A percentile compares a stretch with the other conserved stretches of the same genome.
Conservation (phyloP, 2,329 filamentous ascomycete genomes). For the Corinectria fuckeliana region DNA sequence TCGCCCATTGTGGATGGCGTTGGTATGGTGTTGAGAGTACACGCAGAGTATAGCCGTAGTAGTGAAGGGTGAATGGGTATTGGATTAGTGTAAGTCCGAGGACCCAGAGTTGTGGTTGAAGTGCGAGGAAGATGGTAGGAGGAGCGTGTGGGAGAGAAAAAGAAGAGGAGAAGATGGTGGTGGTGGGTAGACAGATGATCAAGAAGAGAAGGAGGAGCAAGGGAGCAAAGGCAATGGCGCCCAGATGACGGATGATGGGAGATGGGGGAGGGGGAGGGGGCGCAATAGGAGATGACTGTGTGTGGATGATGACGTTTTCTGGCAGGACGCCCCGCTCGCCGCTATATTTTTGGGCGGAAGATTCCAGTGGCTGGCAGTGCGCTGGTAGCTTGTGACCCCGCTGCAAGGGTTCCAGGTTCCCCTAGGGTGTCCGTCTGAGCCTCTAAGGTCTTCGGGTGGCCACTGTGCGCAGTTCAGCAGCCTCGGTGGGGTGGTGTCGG, state of each 20-base stretch:
- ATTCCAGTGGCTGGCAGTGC: conserved; percentile 9
- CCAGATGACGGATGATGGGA: conserved; percentile 26
- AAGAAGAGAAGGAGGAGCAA: conserved; percentile 13
- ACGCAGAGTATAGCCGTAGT: conserved; percentile 9
- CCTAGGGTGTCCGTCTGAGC: background rate
- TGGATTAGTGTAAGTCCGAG: background rate
- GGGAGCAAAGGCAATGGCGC: conserved; percentile 20
- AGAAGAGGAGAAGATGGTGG: conserved; percentile 19
- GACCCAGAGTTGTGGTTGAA: conserved; percentile 1
- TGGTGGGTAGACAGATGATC: conserved; percentile 35
- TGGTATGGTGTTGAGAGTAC: background rate
- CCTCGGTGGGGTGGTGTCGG: conserved; percentile 16
- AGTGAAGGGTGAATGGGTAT: background rate
- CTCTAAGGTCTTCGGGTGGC: background rate
- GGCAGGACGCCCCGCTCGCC: conserved; percentile 27
- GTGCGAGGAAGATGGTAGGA: background rate
- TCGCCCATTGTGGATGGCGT: conserved; percentile 39
- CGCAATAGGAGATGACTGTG: background rate
- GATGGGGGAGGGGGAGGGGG: conserved; percentile 27
- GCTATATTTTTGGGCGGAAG: conserved; percentile 31
- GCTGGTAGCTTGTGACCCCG: conserved; percentile 31
- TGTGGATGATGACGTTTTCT: conserved; percentile 39
- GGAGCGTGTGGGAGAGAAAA: conserved; percentile 17
- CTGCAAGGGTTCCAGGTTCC: conserved; percentile 21
- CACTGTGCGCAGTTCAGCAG: background rate